Evolutionary conservation across 225 moss, liverwort and hornwort species (phyloP).

Genomic region (Neckera pumila): DNA sequence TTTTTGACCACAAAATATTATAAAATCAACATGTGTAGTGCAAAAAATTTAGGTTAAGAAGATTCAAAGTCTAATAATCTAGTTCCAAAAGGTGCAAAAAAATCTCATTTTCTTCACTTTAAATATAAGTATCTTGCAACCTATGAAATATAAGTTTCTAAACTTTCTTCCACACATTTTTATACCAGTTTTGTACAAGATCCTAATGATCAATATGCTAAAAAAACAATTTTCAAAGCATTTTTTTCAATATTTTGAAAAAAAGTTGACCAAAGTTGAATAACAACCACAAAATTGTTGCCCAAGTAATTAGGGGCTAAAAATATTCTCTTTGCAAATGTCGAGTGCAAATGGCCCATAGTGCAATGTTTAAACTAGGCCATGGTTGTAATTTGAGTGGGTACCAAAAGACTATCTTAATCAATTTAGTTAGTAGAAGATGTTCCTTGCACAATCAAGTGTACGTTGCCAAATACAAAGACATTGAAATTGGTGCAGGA

Average conservation of each 20-base stretch:
- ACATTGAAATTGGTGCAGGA: neutral
- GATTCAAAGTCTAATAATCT: neutral
- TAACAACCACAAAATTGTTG: neutral
- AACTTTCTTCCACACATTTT: neutral
- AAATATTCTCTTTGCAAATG: neutral
- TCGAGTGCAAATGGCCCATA: neutral
- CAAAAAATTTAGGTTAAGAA: too few species aligned
- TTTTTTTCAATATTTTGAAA: neutral
- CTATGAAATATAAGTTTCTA: rapidly evolving
- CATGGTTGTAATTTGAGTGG: neutral
- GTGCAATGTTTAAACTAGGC: neutral
- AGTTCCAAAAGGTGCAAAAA: neutral
- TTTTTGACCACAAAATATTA: too few species aligned
- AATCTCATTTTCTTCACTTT: neutral
- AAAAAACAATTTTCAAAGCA: neutral
- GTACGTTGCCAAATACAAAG: neutral
- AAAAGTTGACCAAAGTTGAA: rapidly evolving
- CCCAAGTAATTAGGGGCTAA: neutral
- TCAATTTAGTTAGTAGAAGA: neutral
- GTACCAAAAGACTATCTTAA: neutral
- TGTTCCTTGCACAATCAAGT: neutral
- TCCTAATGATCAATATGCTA: rapidly evolving
- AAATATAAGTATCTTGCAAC: neutral
- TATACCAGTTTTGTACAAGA: neutral
- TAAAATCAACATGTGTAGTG: too few species aligned